Evolutionary conservation across 2,329 filamentous ascomycete genomes (phyloP), one percentile per base, ranked within the genome.

Genomic region (Venturia nashicola): DNA sequence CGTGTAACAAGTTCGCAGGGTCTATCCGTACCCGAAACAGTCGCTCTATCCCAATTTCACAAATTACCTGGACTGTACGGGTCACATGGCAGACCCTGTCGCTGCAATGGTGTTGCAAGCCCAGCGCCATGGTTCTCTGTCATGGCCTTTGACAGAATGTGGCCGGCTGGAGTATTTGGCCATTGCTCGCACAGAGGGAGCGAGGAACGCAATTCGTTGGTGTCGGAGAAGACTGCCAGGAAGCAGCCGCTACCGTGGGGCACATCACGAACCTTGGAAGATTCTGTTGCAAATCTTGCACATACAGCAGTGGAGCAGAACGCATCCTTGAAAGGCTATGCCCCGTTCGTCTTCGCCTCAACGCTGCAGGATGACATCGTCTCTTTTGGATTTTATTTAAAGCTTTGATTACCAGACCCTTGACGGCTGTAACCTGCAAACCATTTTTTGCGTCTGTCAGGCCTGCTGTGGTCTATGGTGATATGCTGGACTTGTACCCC

Each of bases 211-310:
- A 36, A 11, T 36, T 57, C 51, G 51, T 57, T 57, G 27, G 27
- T n/a, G 18, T 8, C 36, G 36, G 36, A 34, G 27, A 57, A 36
- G 51, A 57, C 32, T 36, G 27, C 51, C 16, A 36, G 32, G 51
- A 36, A 57, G 51, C 11, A 36, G 51, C 16, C 51, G 51, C 51
- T 39, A n/a, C n/a, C 51, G 51, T 57, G 51, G 51, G 51, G 51
- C 51, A 57, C 51, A 57, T 57, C 51, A 36, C 51, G 51, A n/a
- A n/a, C n/a, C n/a, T n/a, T n/a, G n/a, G n/a, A 57, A 57, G 51
- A 57, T 36, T 57, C 18, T 18, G 27, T 7, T 36, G 32, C 27
- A 57, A 36, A 57, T 57, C 51, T 57, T 57, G 51, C 32, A 57
- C 27, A 34, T 20, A 54, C 18, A 20, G n/a, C 11, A n/a, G 48